Evolutionary conservation across 805 yeast species (phyloP).

Genomic region (Ogataea pilisensis): DNA sequence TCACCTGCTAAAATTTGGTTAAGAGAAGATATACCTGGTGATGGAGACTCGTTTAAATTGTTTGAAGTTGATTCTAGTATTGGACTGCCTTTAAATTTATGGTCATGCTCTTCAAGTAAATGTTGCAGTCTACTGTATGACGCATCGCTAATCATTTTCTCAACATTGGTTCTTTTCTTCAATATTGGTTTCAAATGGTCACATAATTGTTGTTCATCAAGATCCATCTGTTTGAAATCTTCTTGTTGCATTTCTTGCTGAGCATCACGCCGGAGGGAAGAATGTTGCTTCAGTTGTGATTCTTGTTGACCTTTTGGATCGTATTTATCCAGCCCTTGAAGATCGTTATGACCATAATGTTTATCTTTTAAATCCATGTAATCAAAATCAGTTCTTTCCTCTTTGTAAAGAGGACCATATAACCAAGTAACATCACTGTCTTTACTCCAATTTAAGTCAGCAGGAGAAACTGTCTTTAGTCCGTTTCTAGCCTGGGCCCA

Average conservation of each 20-base stretch:
- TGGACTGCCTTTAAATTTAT: slow-evolving; percentile 30
- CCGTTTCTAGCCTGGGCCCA: slow-evolving; percentile 87
- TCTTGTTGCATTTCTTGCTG: not conserved
- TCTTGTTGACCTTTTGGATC: not conserved
- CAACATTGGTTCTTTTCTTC: slow-evolving; percentile 82
- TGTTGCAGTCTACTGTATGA: slow-evolving; percentile 30
- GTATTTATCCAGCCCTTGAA: no score
- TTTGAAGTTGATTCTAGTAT: slow-evolving; percentile 27
- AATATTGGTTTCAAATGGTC: slow-evolving; percentile 72
- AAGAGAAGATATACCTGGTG: slow-evolving; percentile 13
- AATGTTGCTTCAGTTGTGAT: slow-evolving; percentile 1
- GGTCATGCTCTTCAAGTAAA: slow-evolving; percentile 28
- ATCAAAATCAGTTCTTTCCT: slow-evolving; percentile 18
- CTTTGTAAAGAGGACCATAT: slow-evolving; percentile 69
- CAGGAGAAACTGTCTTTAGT: slow-evolving; percentile 80
- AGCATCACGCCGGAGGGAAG: not conserved
- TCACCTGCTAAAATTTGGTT: slow-evolving; percentile 10
- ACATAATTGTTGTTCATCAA: slow-evolving; percentile 9
- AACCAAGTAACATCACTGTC: slow-evolving; percentile 98
- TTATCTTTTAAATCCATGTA: slow-evolving; percentile 16
- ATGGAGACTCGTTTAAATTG: slow-evolving; percentile 14
- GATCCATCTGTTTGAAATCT: not conserved
- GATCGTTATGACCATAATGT: slow-evolving; percentile 6
- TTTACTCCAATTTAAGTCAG: slow-evolving; percentile 90
- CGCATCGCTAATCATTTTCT: slow-evolving; percentile 67